phyloP scores from a whole-genome alignment of 169 alveolate species.

The Plasmodium gallinaceum region DNA sequence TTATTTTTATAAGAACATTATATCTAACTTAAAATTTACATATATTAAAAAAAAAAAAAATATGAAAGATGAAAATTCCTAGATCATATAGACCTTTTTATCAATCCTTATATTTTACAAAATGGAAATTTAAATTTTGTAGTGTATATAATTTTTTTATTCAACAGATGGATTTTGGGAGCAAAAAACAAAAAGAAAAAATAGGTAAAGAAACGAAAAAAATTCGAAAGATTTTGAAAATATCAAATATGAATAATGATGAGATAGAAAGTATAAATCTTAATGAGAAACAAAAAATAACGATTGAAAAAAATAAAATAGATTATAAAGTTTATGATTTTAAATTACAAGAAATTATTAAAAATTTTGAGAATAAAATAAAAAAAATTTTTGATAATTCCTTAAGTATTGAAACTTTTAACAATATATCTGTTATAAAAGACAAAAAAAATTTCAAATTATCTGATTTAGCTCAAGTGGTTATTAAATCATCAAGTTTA shows the following conservation, averaged over 20 bases:
- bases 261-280: constrained; percentile 1
- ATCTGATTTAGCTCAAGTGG: constrained; percentile 66
- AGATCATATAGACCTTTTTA: too few relatives aligned
- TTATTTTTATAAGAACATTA: too few relatives aligned
- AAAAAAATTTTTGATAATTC: constrained; percentile 32
- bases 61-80: too few relatives aligned
- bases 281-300: constrained; percentile 1
- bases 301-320: constrained; percentile 12
- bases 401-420: constrained; percentile 39
- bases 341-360: constrained; percentile 50
- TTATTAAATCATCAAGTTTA: constrained; percentile 41
- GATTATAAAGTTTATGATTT: constrained; percentile 58
- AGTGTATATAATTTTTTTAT: neutral
- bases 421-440: constrained; percentile 36
- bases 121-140: too few relatives aligned
- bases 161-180: constrained; percentile 47
- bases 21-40: too few relatives aligned
- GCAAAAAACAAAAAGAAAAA: constrained; percentile 71
- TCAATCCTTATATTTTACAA: too few relatives aligned
- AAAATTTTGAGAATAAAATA: constrained; percentile 47
- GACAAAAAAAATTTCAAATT: constrained; percentile 41
- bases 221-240: constrained; percentile 52
- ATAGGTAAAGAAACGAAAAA: constrained; percentile 59
- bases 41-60: too few relatives aligned
- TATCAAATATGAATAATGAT: constrained; percentile 27